phyloP scores from a whole-genome alignment of 495 filamentous ascomycete genomes.

The Trichoderma reesei region DNA sequence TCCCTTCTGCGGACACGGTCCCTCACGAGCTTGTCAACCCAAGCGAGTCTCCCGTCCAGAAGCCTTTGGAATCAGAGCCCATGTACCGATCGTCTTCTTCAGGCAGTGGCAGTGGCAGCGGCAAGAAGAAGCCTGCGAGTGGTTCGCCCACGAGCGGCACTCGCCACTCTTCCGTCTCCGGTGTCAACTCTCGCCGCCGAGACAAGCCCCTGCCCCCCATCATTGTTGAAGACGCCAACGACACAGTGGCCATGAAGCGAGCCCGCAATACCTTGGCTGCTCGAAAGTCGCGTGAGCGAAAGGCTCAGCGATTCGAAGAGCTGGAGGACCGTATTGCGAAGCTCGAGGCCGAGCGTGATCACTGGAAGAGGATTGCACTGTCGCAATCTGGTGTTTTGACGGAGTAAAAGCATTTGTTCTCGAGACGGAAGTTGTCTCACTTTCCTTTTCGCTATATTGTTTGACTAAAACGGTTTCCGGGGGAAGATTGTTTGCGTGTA shows the following conservation, averaged over 20 bases:
- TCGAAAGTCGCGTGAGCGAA: constrained; percentile 83
- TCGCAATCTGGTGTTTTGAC: constrained; percentile 1
- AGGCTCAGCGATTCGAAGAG: constrained; percentile 56
- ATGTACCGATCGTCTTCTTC: constrained; percentile 7
- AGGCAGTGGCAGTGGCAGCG: constrained; percentile 7
- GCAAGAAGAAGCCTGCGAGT: constrained; percentile 28
- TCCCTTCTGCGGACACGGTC: constrained; percentile 42
- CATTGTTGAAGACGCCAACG: constrained; percentile 59
- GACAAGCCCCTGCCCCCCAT: constrained; percentile 78
- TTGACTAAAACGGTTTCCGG: neutral
- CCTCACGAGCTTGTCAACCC: constrained; percentile 18
- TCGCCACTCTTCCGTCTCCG: constrained; percentile 59
- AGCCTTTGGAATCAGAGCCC: constrained; percentile 31
- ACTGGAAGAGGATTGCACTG: constrained; percentile 49
- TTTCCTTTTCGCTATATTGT: constrained; percentile 4
- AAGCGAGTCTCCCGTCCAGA: constrained; percentile 35
- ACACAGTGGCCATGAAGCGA: constrained; percentile 73
- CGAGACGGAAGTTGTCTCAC: neutral
- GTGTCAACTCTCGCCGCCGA: constrained; percentile 58
- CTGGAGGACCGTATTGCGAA: constrained; percentile 47
- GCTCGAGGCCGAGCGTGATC: constrained; percentile 42
- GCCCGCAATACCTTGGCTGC: constrained; percentile 93
- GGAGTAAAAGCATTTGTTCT: neutral
- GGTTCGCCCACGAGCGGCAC: constrained; percentile 34
- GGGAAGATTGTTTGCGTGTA: neutral